Base-by-base conservation (phyloP, 768 basidiomycete genomes). In the Galerina sulciceps region DNA sequence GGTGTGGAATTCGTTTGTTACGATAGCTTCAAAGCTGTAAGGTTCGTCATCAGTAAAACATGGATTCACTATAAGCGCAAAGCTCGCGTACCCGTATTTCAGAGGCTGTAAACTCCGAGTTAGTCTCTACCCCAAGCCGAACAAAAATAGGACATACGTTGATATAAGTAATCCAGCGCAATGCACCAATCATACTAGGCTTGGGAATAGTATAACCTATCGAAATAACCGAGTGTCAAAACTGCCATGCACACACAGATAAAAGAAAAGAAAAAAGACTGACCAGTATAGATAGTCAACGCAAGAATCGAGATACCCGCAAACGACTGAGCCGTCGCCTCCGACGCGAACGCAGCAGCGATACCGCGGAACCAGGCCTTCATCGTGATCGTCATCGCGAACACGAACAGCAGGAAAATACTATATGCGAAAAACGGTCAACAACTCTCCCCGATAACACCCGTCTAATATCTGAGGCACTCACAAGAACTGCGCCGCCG, bases 1-100 rank as follows among this genome's bases (percentile, higher is more conserved):
- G 0, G 84, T 88, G 58, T 82, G 85, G 76, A 95, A 94, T 70
- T 96, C 93, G 74, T 95, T 96, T 23, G 85, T 79, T 66, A 96
- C 76, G 43, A 94, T 70, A 1, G 84, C 77, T 65, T 94, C 91
- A 68, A 95, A 94, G 0, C 57, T 52, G 26, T 15, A 35, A 34
- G 15, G 9, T 13, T 17, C 36, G n/a, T 35, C 4, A 11, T 63
- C 10, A 44, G 26, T 20, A 13, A 9, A 14, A 1, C 10, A 14
- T 4, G 13, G 22, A 1, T 10, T 1, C 10, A 22, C 2, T 17
- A 26, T 14, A 15, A 14, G 4, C 8, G 38, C 1, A 3, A 35
- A 0, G 11, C 31, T 13, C 11, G 26, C 54, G 3, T 47, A 61
- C 49, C 62, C 65, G 23, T 66, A 66, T 59, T 55, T 63, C 6